These are phyloP conservation scores for Stephania japonica DNA, from an alignment of 164 flowering plant species.

Conservation along the genomic window DNA sequence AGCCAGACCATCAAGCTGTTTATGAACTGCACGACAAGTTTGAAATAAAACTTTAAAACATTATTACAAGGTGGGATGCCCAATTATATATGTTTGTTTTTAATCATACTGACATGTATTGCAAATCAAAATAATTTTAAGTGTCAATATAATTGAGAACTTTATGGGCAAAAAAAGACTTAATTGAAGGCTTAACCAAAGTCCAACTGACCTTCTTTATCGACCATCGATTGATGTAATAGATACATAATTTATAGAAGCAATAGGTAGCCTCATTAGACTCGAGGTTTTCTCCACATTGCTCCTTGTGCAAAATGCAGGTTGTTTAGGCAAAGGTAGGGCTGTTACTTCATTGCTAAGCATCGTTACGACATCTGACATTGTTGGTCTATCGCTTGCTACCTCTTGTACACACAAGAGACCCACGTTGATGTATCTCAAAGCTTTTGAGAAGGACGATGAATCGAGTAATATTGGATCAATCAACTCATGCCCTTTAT, in stretches of 20 bases:
- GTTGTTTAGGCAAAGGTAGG: conserved; percentile 6
- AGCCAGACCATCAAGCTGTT: too few relatives aligned
- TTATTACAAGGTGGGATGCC: too few relatives aligned
- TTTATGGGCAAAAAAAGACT: too few relatives aligned
- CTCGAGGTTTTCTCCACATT: background rate
- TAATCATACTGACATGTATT: too few relatives aligned
- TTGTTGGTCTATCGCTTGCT: conserved; percentile 16
- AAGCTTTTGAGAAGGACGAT: background rate
- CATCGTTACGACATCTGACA: conserved; percentile 10
- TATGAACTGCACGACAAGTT: too few relatives aligned
- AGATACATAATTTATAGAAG: background rate
- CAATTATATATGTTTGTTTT: too few relatives aligned
- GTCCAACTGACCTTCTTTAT: background rate
- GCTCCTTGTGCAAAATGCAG: background rate
- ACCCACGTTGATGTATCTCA: conserved; percentile 13
- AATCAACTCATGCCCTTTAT: background rate
- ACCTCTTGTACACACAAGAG: conserved; percentile 6
- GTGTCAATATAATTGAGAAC: too few relatives aligned
- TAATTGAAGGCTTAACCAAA: too few relatives aligned
- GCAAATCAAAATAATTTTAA: too few relatives aligned
- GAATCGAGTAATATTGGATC: conserved; percentile 7
- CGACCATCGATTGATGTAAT: background rate
- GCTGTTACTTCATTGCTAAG: background rate
- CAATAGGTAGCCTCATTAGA: too few relatives aligned
- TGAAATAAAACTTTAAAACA: too few relatives aligned